These are phyloP conservation scores for Stephanodiscus minutulus DNA, from an alignment of 108 stramenopile genomes.

Conservation along the genomic window DNA sequence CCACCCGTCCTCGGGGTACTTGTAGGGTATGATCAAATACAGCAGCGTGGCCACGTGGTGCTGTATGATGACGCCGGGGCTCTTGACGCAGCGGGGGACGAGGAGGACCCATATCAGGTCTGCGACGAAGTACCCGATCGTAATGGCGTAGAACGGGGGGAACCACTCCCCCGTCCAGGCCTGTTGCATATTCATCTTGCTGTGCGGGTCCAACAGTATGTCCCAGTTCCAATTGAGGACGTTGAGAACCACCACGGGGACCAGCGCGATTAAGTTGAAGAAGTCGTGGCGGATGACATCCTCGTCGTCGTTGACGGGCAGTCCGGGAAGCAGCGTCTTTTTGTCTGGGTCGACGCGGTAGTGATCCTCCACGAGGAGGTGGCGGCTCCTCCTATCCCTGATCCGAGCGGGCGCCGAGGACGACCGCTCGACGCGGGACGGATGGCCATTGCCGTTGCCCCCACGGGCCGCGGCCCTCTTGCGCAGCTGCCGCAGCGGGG, in stretches of 20 bases:
- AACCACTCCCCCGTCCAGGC: constrained; percentile 88
- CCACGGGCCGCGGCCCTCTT: not conserved
- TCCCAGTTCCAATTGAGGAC: constrained; percentile 90
- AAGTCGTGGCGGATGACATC: constrained; percentile 82
- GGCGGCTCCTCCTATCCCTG: constrained; percentile 18
- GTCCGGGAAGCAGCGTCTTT: constrained; percentile 68
- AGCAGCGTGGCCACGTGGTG: constrained; percentile 83
- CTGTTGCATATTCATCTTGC: constrained; percentile 48
- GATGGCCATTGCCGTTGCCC: not conserved
- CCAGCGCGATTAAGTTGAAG: constrained; percentile 82
- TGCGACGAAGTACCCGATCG: constrained; percentile 69
- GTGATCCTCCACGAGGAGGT: constrained; percentile 66
- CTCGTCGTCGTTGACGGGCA: constrained; percentile 73
- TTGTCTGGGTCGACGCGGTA: constrained; percentile 64
- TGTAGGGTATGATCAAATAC: constrained; percentile 74
- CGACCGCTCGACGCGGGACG: constrained; percentile 8
- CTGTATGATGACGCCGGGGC: constrained; percentile 75
- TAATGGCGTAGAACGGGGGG: constrained; percentile 61
- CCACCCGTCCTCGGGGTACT: constrained; percentile 58
- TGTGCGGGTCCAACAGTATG: constrained; percentile 41
- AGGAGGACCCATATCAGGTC: constrained; percentile 73
- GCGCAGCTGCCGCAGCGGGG: constrained; percentile 15
- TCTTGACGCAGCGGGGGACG: constrained; percentile 69
- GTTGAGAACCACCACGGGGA: constrained; percentile 81
- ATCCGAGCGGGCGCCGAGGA: constrained; percentile 34